These are phyloP conservation scores for Tripidium arundinaceum DNA, from an alignment of 202 grass and related monocot species.

Conservation along the genomic window DNA sequence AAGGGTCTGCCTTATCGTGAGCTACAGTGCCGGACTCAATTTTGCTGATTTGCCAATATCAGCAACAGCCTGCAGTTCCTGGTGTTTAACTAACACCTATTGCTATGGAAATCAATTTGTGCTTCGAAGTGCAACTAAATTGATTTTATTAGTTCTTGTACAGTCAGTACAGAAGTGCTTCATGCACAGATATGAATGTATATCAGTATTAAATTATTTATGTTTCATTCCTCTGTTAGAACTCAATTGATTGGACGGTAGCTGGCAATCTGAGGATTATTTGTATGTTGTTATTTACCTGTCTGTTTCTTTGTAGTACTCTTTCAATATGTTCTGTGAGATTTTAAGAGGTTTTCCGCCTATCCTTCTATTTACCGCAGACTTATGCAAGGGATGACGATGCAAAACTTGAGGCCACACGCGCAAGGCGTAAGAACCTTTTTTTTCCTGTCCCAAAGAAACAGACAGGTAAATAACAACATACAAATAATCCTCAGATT, in stretches of 20 bases:
- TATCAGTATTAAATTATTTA: background rate
- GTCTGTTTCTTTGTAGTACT: background rate
- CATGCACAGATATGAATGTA: background rate
- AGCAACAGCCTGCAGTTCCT: background rate
- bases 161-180: background rate
- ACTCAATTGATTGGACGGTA: background rate
- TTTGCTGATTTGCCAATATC: background rate
- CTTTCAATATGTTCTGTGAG: background rate
- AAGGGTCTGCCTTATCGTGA: background rate
- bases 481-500: background rate
- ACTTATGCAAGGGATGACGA: slow-evolving; percentile 79
- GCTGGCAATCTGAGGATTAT: background rate
- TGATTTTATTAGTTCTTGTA: background rate
- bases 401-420: slow-evolving; percentile 60
- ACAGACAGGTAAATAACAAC: background rate
- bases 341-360: background rate
- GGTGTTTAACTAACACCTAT: background rate
- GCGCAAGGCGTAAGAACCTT: slow-evolving; percentile 24
- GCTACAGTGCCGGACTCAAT: background rate
- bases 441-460: background rate
- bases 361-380: slow-evolving; percentile 34
- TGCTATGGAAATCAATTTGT: background rate
- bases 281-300: background rate
- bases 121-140: background rate
- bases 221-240: background rate